Evolutionary conservation across 148 eudicot species (phyloP).

Genomic region (Vaccinium corymbosum): DNA sequence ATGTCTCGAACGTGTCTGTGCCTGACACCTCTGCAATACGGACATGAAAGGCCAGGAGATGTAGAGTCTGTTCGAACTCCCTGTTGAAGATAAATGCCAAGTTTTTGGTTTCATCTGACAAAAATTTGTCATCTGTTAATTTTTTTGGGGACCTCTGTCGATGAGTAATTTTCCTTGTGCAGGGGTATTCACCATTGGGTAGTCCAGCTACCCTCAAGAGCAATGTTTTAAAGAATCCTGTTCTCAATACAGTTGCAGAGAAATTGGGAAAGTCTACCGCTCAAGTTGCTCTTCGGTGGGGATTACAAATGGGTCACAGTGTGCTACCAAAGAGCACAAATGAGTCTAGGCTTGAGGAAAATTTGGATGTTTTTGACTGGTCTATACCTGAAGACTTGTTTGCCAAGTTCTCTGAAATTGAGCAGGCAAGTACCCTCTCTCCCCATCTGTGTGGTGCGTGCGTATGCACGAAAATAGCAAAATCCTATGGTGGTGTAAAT

Average conservation of each 20-base stretch:
- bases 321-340: conserved; percentile 73
- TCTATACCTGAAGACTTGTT: conserved; percentile 65
- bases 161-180: not conserved
- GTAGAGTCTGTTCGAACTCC: no score
- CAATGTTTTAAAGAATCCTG: conserved; percentile 57
- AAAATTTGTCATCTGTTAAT: not conserved
- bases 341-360: conserved; percentile 59
- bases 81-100: no score
- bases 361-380: conserved; percentile 58
- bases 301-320: conserved; percentile 77
- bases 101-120: no score
- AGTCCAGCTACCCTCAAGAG: conserved; percentile 50
- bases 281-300: conserved; percentile 85
- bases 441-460: not conserved
- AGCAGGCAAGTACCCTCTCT: conserved; percentile 47
- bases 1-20: no score
- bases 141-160: not conserved
- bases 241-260: conserved; percentile 46
- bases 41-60: no score
- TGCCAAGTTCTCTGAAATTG: conserved; percentile 57
- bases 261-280: conserved; percentile 78
- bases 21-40: no score
- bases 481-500: not conserved
- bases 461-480: not conserved
- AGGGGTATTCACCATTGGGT: conserved; percentile 84